Evolutionary conservation across 2,329 filamentous ascomycete genomes (phyloP), one percentile per base, ranked within the genome.

Genomic region (Fusarium lateritium): DNA sequence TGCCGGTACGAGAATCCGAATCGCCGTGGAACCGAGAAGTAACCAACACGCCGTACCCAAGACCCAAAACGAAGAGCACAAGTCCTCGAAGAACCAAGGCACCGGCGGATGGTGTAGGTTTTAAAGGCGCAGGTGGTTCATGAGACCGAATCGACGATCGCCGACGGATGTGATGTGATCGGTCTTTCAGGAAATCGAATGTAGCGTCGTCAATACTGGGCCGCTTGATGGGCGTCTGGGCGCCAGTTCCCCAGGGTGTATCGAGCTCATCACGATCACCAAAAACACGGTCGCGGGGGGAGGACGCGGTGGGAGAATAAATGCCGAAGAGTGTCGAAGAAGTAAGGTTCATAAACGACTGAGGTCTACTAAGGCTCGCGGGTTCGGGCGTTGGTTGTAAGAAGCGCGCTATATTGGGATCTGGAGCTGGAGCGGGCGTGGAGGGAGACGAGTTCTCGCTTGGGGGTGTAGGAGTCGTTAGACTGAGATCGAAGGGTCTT

Each of bases 241-340:
- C 88, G 36, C 93, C 93, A 0, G 90, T 92, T 24, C 91, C 93
- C 91, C 91, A 96, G 3, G 93, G 93, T 13, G 91, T 94, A 56
- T 85, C 83, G 5, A 85, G 79, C 65, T 90, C 89, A 69, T 89
- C 88, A 62, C 75, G 69, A 43, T 80, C 77, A 17, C 75, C 75
- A 54, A 78, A 77, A 60, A 77, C 76, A 74, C 83, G 79, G 70
- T 86, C 80, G 67, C 80, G 79, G 44, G 86, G 83, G 60, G 87
- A 86, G 63, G 87, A 87, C 33, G 86, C 85, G 1, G 88, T 88
- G 8, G 89, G 89, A 13, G 90, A 90, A 83, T 97, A 99, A 75
- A 99, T 99, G 56, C 96, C 95, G 72, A 92, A 92, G 7, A 99
- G 87, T 0, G 96, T 97, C 3, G 94, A 94, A 11, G 92, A 91